Evolutionary conservation across 1,284 basidiomycete species (phyloP), one percentile per base, ranked within the genome.

Genomic region (Pyrrhoderma lamaoense): DNA sequence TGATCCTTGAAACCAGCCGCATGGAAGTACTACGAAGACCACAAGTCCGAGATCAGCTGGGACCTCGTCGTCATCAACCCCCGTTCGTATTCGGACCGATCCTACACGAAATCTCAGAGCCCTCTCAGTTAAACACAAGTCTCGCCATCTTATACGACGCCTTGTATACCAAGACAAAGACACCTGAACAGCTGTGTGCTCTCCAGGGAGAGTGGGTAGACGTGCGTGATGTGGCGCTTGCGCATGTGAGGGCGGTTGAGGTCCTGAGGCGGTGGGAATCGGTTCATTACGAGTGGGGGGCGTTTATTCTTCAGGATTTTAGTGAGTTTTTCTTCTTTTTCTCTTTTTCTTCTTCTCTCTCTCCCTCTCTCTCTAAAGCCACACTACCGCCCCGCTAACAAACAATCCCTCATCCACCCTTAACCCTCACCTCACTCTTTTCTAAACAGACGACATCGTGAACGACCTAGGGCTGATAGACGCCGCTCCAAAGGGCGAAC

Each of bases 221-320:
- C 54, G 75, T 77, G 2, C 64, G 72, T 13, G 69, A 72, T 54
- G 70, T 76, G 21, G 75, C 75, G 8, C 60, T 65, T 3, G 70
- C 68, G 1, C 76, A 79, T 56, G 64, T 75, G 31, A 62, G 64
- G 21, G 71, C 75, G 3, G 62, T 76, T 2, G 65, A 67, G 1
- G 60, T 65, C 14, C 64, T 2, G 66, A 69, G 42, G 74, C 73
- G 67, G 63, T 2, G 69, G 68, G 2, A 56, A 76, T 56, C 62
- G 76, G 7, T 77, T 70, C 61, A 64, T 71, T 55, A 56, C 61
- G 34, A 58, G 61, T 18, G 19, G 38, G 54, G 44, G 14, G 44
- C 34, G 46, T 56, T 49, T 25, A 42, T 49, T 37, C 53, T 47
- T 51, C 54, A 56, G 18, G 52, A 56, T 35, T 56, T 51, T 47